Evolutionary conservation across 2,329 filamentous ascomycete species (phyloP).

Genomic region (Colletotrichum caudatum): DNA sequence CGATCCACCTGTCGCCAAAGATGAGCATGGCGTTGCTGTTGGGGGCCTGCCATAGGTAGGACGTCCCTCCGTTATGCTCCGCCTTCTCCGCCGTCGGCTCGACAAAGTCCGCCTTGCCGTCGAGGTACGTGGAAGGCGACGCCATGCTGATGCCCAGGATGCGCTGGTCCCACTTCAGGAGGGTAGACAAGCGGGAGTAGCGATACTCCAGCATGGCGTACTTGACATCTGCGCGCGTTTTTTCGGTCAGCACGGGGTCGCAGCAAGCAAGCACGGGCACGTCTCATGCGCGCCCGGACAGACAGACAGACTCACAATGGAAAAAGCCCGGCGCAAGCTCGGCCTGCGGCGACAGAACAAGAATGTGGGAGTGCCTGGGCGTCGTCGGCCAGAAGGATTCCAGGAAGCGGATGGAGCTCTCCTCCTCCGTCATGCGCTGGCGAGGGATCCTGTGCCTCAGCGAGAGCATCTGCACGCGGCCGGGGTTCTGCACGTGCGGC

Average conservation of each 20-base stretch:
- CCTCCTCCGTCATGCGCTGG: slow-evolving; percentile 70
- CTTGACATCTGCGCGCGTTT: slow-evolving; percentile 73
- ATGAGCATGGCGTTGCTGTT: slow-evolving; percentile 85
- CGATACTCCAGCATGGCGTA: slow-evolving; percentile 82
- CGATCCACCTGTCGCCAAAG: slow-evolving; percentile 87
- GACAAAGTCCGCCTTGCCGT: slow-evolving; percentile 68
- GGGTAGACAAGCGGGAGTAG: slow-evolving; percentile 68
- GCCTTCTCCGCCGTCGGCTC: slow-evolving; percentile 55
- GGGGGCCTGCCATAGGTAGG: slow-evolving; percentile 89
- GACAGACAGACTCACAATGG: slow-evolving; percentile 68
- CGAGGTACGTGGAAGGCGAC: slow-evolving; percentile 73
- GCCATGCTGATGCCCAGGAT: slow-evolving; percentile 86
- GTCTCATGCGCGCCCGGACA: background rate
- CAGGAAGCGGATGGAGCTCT: slow-evolving; percentile 80
- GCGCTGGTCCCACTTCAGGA: slow-evolving; percentile 61
- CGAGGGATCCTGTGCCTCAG: slow-evolving; percentile 80
- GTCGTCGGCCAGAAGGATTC: slow-evolving; percentile 88
- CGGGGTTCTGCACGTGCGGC: slow-evolving; percentile 48
- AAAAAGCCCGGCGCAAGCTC: slow-evolving; percentile 86
- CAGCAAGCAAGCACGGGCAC: no score
- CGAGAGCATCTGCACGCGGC: slow-evolving; percentile 64
- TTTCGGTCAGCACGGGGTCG: background rate
- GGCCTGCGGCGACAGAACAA: slow-evolving; percentile 85
- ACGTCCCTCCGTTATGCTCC: slow-evolving; percentile 54
- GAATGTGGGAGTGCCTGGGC: slow-evolving; percentile 75